phyloP scores from a whole-genome alignment of 78 protist genomes.

The Emiliania huxleyi region DNA sequence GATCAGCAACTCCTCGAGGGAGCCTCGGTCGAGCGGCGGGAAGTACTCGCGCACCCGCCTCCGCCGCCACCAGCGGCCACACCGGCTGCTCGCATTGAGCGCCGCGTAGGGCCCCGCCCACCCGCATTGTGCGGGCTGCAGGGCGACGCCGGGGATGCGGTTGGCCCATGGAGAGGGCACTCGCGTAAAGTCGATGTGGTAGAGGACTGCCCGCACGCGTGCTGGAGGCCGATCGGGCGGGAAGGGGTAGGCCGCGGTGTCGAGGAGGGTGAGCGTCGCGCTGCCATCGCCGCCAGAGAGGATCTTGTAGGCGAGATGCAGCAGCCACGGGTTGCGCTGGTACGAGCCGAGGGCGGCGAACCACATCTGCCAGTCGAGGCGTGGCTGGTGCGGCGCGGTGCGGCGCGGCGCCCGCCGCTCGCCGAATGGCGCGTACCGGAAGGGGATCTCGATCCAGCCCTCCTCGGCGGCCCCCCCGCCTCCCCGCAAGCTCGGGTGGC shows the following conservation, averaged over 20 bases:
- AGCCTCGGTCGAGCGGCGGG: no score
- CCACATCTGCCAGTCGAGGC: slow-evolving; percentile 85
- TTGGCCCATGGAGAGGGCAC: not conserved
- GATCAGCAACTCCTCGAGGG: no score
- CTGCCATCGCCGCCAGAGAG: not conserved
- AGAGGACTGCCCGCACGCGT: slow-evolving; percentile 44
- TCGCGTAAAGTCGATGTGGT: slow-evolving; percentile 27
- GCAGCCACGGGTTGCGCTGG: slow-evolving; percentile 56
- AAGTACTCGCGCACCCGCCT: no score
- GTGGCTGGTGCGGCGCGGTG: slow-evolving; percentile 73
- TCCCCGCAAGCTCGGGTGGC: no score
- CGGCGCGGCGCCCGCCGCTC: slow-evolving; percentile 51
- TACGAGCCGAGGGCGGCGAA: slow-evolving; percentile 61
- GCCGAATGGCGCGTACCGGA: slow-evolving; percentile 56
- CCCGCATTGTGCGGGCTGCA: no score
- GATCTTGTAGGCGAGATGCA: not conserved
- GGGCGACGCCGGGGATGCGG: no score
- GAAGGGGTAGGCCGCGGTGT: slow-evolving; percentile 40
- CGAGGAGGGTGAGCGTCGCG: slow-evolving; percentile 39
- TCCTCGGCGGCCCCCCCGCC: not conserved
- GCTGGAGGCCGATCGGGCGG: slow-evolving; percentile 39
- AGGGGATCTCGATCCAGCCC: not conserved
- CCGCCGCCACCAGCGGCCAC: no score
- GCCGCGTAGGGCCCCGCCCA: no score
- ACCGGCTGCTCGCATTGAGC: no score